A percentile compares a stretch with the other conserved stretches of the same genome.
Evolutionary conservation across 2,329 filamentous ascomycete genomes (phyloP).

Genomic region (Hymenoscyphus fructigenus): DNA sequence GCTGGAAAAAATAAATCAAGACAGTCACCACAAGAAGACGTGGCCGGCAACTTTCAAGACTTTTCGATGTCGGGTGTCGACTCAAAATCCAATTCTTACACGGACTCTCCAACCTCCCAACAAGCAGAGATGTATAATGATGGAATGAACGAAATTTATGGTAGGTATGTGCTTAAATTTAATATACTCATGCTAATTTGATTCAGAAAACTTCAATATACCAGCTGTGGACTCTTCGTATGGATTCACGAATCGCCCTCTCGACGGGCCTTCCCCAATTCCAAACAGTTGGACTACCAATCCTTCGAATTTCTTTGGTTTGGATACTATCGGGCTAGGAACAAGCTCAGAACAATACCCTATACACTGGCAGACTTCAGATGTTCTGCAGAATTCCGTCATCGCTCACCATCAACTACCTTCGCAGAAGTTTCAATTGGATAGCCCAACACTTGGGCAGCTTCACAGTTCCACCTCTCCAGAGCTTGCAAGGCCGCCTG

Average conservation of each 20-base stretch:
- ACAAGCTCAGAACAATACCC: not conserved
- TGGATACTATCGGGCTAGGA: not conserved
- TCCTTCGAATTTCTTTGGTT: not conserved
- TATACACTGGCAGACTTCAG: conserved; percentile 5
- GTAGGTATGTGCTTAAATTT: not conserved
- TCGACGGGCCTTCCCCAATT: not conserved
- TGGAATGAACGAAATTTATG: conserved; percentile 9
- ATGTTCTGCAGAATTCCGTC: not conserved
- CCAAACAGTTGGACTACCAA: conserved; percentile 2
- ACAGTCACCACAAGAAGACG: not conserved
- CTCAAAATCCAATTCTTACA: conserved; percentile 9
- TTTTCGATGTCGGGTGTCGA: conserved; percentile 3
- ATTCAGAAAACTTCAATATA: conserved; percentile 1
- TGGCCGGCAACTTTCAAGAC: not conserved
- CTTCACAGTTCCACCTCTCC: conserved; percentile 10
- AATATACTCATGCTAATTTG: not conserved
- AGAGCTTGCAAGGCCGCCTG: not conserved
- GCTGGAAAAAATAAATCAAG: not conserved
- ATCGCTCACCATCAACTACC: not conserved
- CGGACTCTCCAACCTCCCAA: conserved; percentile 7
- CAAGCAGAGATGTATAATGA: conserved; percentile 3
- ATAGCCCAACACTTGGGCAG: not conserved
- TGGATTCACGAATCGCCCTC: not conserved
- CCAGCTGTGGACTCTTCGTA: conserved; percentile 4
- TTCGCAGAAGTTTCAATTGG: not conserved